Evolutionary conservation across 1,284 basidiomycete genomes (phyloP).

Genomic region (Mycosarcoma maydis): DNA sequence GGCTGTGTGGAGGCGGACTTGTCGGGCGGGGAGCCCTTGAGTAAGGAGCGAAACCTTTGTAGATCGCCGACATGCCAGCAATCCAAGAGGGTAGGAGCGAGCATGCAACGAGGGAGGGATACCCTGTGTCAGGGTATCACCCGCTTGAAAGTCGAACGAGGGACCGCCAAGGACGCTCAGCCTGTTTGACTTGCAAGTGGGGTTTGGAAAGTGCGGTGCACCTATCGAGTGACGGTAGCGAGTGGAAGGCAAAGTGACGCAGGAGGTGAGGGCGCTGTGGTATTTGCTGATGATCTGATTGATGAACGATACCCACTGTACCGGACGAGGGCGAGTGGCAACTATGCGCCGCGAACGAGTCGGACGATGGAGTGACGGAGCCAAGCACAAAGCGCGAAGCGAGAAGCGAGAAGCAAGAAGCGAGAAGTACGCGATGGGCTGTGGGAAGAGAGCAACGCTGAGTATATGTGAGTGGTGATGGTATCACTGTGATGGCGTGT

Average conservation of each 20-base stretch:
- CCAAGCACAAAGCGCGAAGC: too few relatives aligned
- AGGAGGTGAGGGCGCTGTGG: neutral
- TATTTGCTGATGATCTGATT: neutral
- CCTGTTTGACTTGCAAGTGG: conserved; percentile 41
- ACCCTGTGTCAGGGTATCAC: conserved; percentile 45
- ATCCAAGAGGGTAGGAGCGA: conserved; percentile 59
- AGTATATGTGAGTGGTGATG: too few relatives aligned
- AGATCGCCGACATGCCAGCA: conserved; percentile 64
- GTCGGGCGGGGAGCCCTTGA: conserved; percentile 54
- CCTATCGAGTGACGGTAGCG: conserved; percentile 6
- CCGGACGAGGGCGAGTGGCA: too few relatives aligned
- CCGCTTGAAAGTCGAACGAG: conserved; percentile 33
- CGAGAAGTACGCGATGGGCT: too few relatives aligned
- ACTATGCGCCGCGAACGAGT: too few relatives aligned
- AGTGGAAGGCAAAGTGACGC: neutral
- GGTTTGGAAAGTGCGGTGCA: conserved; percentile 7
- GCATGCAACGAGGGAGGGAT: conserved; percentile 48
- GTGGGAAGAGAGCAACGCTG: too few relatives aligned
- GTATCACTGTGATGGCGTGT: too few relatives aligned
- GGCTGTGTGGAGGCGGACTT: conserved; percentile 23
- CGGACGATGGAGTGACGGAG: too few relatives aligned
- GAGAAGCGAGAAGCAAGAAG: too few relatives aligned
- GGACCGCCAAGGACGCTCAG: conserved; percentile 21
- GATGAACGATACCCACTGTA: too few relatives aligned
- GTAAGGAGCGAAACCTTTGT: conserved; percentile 58